phyloP scores from a whole-genome alignment of 108 stramenopile genomes.

The Nitzschia sp. region DNA sequence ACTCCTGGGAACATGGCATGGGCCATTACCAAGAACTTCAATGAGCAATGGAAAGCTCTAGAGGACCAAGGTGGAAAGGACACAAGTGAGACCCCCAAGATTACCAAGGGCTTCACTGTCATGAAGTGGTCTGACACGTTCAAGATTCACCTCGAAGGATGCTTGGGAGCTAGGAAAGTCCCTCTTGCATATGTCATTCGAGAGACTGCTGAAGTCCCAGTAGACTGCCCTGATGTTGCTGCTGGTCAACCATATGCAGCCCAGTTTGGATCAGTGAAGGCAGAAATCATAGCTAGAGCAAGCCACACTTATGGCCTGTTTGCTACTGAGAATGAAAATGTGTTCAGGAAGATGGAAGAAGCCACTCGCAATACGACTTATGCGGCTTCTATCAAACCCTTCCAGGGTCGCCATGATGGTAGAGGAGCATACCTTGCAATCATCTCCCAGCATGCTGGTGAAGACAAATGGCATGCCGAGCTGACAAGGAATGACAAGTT shows the following conservation, averaged over 20 bases:
- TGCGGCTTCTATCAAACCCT: conserved; percentile 29
- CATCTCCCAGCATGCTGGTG: conserved; percentile 27
- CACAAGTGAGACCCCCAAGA: conserved; percentile 9
- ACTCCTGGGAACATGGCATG: conserved; percentile 16
- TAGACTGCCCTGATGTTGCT: neutral
- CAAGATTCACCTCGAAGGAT: neutral
- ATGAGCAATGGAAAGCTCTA: conserved; percentile 9
- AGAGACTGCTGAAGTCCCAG: neutral
- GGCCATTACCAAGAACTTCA: conserved; percentile 19
- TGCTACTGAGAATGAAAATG: conserved; percentile 8
- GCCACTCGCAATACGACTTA: conserved; percentile 18
- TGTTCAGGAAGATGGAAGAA: conserved; percentile 24
- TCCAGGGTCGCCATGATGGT: conserved; percentile 23
- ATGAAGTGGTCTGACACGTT: conserved; percentile 22
- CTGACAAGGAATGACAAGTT: neutral
- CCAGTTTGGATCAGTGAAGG: conserved; percentile 19
- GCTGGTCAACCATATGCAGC: neutral
- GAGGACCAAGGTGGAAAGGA: neutral
- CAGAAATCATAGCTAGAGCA: conserved; percentile 26
- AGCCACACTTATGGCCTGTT: conserved; percentile 22
- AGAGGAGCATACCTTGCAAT: conserved; percentile 30
- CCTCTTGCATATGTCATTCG: conserved; percentile 25
- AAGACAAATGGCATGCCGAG: conserved; percentile 30
- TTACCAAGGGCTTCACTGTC: neutral
- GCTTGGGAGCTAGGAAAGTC: neutral